These are phyloP conservation scores for Copromyces sp. DNA, from an alignment of 495 filamentous ascomycete genomes.

Conservation along the genomic window DNA sequence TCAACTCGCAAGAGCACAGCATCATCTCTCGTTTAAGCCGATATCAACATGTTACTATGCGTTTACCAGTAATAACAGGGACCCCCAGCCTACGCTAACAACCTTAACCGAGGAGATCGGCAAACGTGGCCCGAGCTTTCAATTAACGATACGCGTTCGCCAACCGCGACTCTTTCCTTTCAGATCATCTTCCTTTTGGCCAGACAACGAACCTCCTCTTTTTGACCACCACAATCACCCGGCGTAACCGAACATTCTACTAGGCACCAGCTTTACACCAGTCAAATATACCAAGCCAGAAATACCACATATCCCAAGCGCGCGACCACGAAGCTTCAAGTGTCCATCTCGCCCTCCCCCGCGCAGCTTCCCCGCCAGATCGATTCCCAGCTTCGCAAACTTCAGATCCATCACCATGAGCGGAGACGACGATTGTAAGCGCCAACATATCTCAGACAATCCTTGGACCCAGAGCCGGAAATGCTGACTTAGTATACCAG, in stretches of 20 bases:
- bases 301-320: neutral
- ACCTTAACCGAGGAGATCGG: neutral
- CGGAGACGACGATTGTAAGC: neutral
- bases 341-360: neutral
- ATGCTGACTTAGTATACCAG: slow-evolving; percentile 31
- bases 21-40: neutral
- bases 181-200: neutral
- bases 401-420: neutral
- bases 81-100: neutral
- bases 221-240: neutral
- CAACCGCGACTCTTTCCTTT: slow-evolving; percentile 1
- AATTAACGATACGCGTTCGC: slow-evolving; percentile 12
- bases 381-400: neutral
- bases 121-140: slow-evolving; percentile 8
- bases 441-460: neutral
- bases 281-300: neutral
- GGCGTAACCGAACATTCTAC: neutral
- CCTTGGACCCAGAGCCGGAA: neutral
- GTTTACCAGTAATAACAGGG: neutral
- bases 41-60: neutral
- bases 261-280: neutral
- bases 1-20: neutral
- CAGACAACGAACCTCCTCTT: neutral
- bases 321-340: neutral
- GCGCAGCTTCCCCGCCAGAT: neutral